A percentile compares a stretch with the other conserved stretches of the same genome.
Conservation (phyloP, 75 land plant species). For the Pinus albicaulis region DNA sequence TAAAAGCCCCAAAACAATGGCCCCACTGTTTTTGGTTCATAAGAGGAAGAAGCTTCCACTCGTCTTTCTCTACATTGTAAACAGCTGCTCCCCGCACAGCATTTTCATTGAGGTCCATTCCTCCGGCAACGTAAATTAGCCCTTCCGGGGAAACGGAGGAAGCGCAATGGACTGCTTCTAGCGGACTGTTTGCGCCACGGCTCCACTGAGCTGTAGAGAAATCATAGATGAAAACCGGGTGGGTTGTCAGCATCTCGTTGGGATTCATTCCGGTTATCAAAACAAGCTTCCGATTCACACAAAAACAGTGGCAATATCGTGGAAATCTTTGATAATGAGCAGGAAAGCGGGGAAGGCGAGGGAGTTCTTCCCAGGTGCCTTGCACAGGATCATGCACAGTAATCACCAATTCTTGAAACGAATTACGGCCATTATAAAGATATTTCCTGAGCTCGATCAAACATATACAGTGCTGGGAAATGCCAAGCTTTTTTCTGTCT, state of each 20-base stretch:
- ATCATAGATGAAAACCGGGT: slow-evolving; percentile 25
- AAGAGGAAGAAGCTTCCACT: slow-evolving; percentile 15
- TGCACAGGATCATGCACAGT: slow-evolving; percentile 8
- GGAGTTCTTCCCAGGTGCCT: slow-evolving; percentile 20
- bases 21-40: not conserved
- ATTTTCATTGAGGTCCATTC: slow-evolving; percentile 25
- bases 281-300: slow-evolving; percentile 22
- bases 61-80: slow-evolving; percentile 21
- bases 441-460: slow-evolving; percentile 1
- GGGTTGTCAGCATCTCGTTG: not conserved
- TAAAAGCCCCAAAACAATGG: too few relatives aligned
- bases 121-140: slow-evolving; percentile 28
- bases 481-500: not conserved
- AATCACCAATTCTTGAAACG: slow-evolving; percentile 10
- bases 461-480: not conserved
- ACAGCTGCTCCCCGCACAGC: slow-evolving; percentile 19
- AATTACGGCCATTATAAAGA: not conserved
- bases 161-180: slow-evolving; percentile 22
- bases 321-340: slow-evolving; percentile 16
- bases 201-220: slow-evolving; percentile 20
- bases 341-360: not conserved
- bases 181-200: slow-evolving; percentile 29
- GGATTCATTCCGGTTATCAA: slow-evolving; percentile 38
- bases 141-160: slow-evolving; percentile 13
- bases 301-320: slow-evolving; percentile 18